Evolutionary conservation across 2,329 filamentous ascomycete species (phyloP), one percentile per base, ranked within the genome.

Genomic region (Clonostachys byssicola): DNA sequence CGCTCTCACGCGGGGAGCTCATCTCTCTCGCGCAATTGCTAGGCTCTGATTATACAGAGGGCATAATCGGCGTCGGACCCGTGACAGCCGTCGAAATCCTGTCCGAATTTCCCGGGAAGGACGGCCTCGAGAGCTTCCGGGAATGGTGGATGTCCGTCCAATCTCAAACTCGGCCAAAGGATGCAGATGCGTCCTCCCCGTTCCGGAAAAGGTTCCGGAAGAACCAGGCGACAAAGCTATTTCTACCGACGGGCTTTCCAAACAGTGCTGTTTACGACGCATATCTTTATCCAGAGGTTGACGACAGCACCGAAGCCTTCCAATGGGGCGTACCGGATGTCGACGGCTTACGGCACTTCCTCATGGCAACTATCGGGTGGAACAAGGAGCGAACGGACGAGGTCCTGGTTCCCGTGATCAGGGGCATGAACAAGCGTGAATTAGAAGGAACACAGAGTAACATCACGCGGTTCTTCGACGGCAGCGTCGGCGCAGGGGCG

Each of bases 261-360:
- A 88, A 85, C 56, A 64, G 78, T 0, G 82, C 85, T 2, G 92
- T 99, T 12, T 84, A 84, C 48, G 79, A 88, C 10, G 94, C 95
- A 2, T 99, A 99, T 62, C 70, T 92, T 1, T 67, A 88, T 5
- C 94, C 94, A 0, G 89, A 95, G 54, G 92, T 97, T 12, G 94
- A 99, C 63, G 73, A 68, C 45, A 86, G 84, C 54, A 77, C 86
- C 0, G 86, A 94, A 56, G 70, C 75, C 1, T 99, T 99, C 61
- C 88, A 94, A 63, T 99, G 95, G 94, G 94, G 94, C 33, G 88
- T 96, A 0, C 94, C 94, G 0, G 92, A 99, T 61, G 76, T 99
- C 1, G 89, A 94, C 51, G 89, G 89, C 0, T 71, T 99, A 51
- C 74, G 95, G 7, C 75, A 78, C 23, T 99, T 94, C 59, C 73